Evolutionary conservation across 1,139 yeast genomes (phyloP), one percentile per base, ranked within the genome.

Genomic region (Wickerhamomyces sp.): DNA sequence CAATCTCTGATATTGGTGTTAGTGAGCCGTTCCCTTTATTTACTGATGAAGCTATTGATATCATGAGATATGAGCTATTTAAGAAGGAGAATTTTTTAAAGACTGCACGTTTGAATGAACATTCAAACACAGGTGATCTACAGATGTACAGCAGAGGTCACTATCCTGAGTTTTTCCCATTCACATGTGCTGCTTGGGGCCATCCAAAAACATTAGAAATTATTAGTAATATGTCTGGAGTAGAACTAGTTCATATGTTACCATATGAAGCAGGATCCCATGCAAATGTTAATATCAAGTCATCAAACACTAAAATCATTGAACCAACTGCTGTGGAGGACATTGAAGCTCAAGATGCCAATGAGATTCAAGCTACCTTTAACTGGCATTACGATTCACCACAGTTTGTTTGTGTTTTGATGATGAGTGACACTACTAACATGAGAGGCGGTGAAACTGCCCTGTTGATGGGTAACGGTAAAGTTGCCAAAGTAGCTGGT

Each of bases 361-460:
- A 56, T 7, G 68, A 69, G 24, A 64, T 72, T 36, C 76, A 76
- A 17, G 78, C 76, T 31, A 65, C 74, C 35, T 78, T 74, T 22
- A 73, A 74, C 20, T 77, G 82, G 83, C 82, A 77, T 60, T 56
- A 64, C 40, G 83, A 77, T 55, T 69, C 78, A 28, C 76, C 74
- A 41, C 82, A 81, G 10, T 74, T 74, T 56, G 82, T 77, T n/a
- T 76, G 81, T 58, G 82, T 77, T 16, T 62, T 77, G 39, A 77
- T 77, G 83, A 55, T 77, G 30, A 69, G 77, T 31, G 81, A 76
- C 51, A 76, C 82, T 14, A 49, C 71, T 9, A 58, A 63, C 29
- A 76, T 77, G 82, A 60, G 71, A 55, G 82, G 81, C 16, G 82
- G 82, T 35, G 81, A 76, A 52, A 77, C 83, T 3, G 65, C 73